phyloP scores from a whole-genome alignment of 2,329 filamentous ascomycete species.

The Thielaviopsis euricoi region DNA sequence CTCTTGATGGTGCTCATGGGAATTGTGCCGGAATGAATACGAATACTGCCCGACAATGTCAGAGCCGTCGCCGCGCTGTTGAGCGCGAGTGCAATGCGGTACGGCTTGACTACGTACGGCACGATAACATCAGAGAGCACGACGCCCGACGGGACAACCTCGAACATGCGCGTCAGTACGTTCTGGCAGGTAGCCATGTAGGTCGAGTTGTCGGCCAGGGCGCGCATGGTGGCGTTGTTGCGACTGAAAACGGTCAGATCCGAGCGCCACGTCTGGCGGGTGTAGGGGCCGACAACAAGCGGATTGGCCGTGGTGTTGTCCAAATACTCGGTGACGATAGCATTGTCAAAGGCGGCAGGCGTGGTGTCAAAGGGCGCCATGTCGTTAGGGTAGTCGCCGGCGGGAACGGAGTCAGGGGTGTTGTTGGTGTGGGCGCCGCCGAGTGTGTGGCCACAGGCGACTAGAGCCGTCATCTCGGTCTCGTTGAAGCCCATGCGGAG shows the following conservation, averaged over 20 bases:
- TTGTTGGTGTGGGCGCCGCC: slow-evolving; percentile 40
- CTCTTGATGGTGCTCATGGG: slow-evolving; percentile 26
- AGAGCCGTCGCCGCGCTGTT: slow-evolving; percentile 30
- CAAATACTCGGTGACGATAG: slow-evolving; percentile 39
- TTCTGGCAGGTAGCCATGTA: slow-evolving; percentile 32
- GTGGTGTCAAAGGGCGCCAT: slow-evolving; percentile 31
- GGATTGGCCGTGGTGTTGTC: slow-evolving; percentile 36
- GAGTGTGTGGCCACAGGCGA: slow-evolving; percentile 44
- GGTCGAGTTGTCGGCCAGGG: slow-evolving; percentile 26
- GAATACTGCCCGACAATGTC: slow-evolving; percentile 36
- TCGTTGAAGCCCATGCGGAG: slow-evolving; percentile 37
- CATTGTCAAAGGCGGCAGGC: slow-evolving; percentile 35
- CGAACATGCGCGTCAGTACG: slow-evolving; percentile 43
- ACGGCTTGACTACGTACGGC: slow-evolving; percentile 44
- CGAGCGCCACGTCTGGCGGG: slow-evolving; percentile 28
- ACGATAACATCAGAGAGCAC: slow-evolving; percentile 33
- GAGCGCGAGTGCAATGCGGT: slow-evolving; percentile 37
- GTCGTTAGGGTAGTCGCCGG: slow-evolving; percentile 26
- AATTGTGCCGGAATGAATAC: slow-evolving; percentile 35
- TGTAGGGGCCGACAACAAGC: slow-evolving; percentile 34
- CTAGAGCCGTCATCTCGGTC: slow-evolving; percentile 42
- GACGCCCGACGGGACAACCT: slow-evolving; percentile 37
- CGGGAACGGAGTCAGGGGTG: slow-evolving; percentile 35
- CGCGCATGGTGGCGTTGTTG: slow-evolving; percentile 35
- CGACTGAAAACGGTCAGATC: slow-evolving; percentile 39